Evolutionary conservation across 2,329 filamentous ascomycete species (phyloP), one percentile per base, ranked within the genome.

Genomic region (Aspergillus sp.): DNA sequence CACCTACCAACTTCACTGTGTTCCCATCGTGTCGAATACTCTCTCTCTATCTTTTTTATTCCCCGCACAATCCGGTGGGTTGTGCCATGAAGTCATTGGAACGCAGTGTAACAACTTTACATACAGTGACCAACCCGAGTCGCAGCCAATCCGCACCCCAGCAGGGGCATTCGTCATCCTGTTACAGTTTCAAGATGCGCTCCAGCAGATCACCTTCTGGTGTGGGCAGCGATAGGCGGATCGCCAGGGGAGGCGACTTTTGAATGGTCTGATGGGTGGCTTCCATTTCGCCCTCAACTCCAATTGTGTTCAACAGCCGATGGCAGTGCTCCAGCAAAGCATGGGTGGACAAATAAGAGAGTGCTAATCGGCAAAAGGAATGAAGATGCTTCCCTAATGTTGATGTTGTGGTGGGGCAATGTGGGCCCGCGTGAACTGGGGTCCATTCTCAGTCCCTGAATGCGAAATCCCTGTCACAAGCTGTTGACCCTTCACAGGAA

Each of bases 301-400:
- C 43, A 49, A 56, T 56, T 23, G 35, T 25, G 19, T 53, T 50
- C 25, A 27, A 50, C 27, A 43, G 37, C 21, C 21, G 23, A 33
- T 33, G 27, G 17, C 54, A 21, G 54, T 50, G 46, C 37, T 55
- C 31, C 14, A 31, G 27, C 8, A 11, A 31, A 31, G 27, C 27
- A 31, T 23, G 15, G 21, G 25, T 44, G 3, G 33, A 17, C 45
- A 37, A 50, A 56, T 56, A 14, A 47, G 55, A 48, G 9, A n/a
- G 19, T 40, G 41, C 7, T 21, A 33, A 48, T 23, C 27, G 46
- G 35, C 43, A 40, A 33, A 23, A 33, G 43, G 59, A 57, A 62
- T 62, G 57, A 57, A 60, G 54, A 62, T 60, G 31, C 55, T 41
- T 49, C 55, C 27, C 55, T 27, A 43, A 35, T 57, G 47, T 40